phyloP scores from a whole-genome alignment of 176 grass and related monocot genomes.

The Carex myosuroides region DNA sequence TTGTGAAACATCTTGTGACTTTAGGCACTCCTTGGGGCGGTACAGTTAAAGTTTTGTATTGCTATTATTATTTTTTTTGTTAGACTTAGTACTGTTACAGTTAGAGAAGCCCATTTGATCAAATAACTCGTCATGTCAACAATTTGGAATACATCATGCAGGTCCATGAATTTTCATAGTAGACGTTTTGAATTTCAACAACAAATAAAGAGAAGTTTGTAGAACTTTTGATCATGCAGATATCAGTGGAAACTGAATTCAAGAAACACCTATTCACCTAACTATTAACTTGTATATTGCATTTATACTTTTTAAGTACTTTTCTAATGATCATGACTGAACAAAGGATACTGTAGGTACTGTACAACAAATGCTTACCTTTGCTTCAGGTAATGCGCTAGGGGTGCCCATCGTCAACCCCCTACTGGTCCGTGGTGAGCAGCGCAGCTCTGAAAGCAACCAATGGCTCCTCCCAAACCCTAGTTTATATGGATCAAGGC shows the following conservation, averaged over 20 bases:
- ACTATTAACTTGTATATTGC: not conserved
- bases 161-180: not conserved
- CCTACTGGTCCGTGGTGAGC: constrained; percentile 43
- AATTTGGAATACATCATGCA: not conserved
- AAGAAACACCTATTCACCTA: not conserved
- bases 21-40: constrained; percentile 71
- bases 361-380: constrained; percentile 60
- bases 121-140: not conserved
- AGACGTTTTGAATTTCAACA: not conserved
- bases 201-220: not conserved
- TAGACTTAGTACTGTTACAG: not conserved
- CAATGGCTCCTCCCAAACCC: constrained; percentile 74
- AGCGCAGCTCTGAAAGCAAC: constrained; percentile 74
- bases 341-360: constrained; percentile 15
- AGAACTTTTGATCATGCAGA: not conserved
- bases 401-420: constrained; percentile 60
- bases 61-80: not conserved
- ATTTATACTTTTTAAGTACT: not conserved
- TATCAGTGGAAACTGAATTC: not conserved
- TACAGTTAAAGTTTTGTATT: not conserved
- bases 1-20: constrained; percentile 52
- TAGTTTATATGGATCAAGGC: constrained; percentile 35
- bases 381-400: constrained; percentile 59
- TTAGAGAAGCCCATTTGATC: not conserved
- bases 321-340: not conserved